A percentile compares a stretch with the other conserved stretches of the same genome.
phyloP scores from a whole-genome alignment of 768 basidiomycete genomes.

The Chalciporus sphaerocephalus region DNA sequence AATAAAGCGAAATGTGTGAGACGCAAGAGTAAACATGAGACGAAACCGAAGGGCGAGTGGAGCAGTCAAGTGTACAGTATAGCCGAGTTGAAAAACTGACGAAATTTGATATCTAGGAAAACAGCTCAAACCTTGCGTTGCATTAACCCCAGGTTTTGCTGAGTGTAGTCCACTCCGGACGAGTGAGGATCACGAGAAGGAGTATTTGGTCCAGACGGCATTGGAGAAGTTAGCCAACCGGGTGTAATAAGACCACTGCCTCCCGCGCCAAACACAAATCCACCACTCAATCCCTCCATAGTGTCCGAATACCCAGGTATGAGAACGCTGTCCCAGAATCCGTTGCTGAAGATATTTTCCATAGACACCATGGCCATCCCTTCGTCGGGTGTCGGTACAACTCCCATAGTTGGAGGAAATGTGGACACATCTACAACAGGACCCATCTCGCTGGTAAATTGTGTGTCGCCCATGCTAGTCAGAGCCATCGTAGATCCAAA shows the following conservation, averaged over 20 bases:
- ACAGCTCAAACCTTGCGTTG: conserved; percentile 24
- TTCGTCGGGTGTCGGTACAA: conserved; percentile 39
- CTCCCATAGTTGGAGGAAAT: conserved; percentile 85
- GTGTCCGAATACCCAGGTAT: conserved; percentile 80
- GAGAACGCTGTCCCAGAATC: conserved; percentile 86
- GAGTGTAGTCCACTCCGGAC: conserved; percentile 23
- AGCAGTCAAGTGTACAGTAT: conserved; percentile 2
- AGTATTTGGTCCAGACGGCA: conserved; percentile 52
- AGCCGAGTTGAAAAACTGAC: conserved; percentile 2
- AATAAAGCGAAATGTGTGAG: not conserved
- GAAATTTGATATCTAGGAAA: not conserved
- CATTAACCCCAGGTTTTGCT: conserved; percentile 26
- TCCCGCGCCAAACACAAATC: conserved; percentile 80
- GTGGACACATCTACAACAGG: conserved; percentile 76
- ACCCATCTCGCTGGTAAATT: conserved; percentile 80
- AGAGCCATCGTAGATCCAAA: conserved; percentile 20
- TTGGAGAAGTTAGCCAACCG: conserved; percentile 54
- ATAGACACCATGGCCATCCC: conserved; percentile 58
- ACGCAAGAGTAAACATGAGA: conserved; percentile 2
- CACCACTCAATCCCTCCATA: conserved; percentile 79
- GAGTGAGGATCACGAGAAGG: conserved; percentile 27
- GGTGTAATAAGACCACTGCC: conserved; percentile 84
- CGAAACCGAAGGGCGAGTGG: not conserved
- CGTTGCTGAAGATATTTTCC: conserved; percentile 74
- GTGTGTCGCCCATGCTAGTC: conserved; percentile 47